Base-by-base conservation (phyloP, 1,284 basidiomycete genomes). In the Lentinula novae-zelandiae region DNA sequence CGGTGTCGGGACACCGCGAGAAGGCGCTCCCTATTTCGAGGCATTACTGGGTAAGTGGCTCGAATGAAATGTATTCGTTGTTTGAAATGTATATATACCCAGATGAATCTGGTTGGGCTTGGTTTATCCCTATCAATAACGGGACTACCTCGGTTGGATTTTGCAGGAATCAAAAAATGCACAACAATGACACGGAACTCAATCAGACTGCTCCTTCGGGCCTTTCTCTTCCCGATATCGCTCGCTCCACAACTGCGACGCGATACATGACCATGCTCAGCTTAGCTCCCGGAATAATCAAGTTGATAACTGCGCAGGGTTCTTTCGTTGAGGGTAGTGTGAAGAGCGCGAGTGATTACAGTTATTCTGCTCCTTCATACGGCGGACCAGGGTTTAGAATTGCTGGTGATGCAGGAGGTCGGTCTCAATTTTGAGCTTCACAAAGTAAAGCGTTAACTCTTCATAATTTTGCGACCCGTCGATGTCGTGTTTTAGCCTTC, bases 31-130 rank as follows among this genome's bases (percentile, higher is more conserved):
- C 3, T 72, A 67, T 61, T 73, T 73, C 42, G 72, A 73, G 60
- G 67, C 71, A 1, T 60, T 74, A 39, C 67, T 67, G 73, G 78
- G 80, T 67, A 68, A 72, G 51, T 49, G 12, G n/a, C 13, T 20
- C 13, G 4, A n/a, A 46, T 22, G 20, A 7, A 46, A 8, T 10
- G 9, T 27, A 20, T 8, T 46, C n/a, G n/a, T 17, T 46, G 17
- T 6, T 20, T 46, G 5, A 44, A 17, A 6, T 15, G 36, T 38
- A 38, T 38, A 38, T 38, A 12, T 31, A 17, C 17, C 42, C 64
- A 86, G 85, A 87, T 61, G 80, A 84, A 66, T 79, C 79, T 31
- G 85, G 84, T 3, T 87, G 85, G 85, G 81, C 78, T 7, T 87
- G 85, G 82, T 83, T 84, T 60, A 87, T 87, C 44, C 85, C 85